These are phyloP conservation scores for Alternaria solani DNA, from an alignment of 2,329 filamentous ascomycete species.

Conservation along the genomic window DNA sequence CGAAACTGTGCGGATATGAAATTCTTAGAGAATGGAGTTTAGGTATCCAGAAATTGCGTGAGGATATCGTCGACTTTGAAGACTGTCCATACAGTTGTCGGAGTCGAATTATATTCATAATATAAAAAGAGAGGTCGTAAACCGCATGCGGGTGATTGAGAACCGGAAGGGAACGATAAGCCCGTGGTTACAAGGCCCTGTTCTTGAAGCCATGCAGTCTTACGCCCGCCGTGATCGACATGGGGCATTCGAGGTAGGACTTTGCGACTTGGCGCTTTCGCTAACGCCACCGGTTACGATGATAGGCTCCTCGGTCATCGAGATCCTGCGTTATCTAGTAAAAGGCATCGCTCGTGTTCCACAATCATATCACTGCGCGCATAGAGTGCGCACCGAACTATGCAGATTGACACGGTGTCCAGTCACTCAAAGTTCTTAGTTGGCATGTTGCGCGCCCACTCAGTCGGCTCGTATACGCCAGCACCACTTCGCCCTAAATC, in stretches of 20 bases:
- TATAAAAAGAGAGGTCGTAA: neutral
- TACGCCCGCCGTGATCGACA: neutral
- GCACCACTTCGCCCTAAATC: neutral
- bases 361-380: neutral
- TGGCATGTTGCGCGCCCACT: neutral
- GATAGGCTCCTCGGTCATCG: conserved; percentile 4
- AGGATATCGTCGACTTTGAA: neutral
- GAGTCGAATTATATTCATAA: neutral
- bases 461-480: neutral
- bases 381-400: neutral
- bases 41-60: neutral
- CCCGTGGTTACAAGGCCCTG: neutral
- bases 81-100: neutral
- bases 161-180: neutral
- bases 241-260: neutral
- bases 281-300: neutral
- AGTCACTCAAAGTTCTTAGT: neutral
- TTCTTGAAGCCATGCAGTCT: neutral
- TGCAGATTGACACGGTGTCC: neutral
- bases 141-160: neutral
- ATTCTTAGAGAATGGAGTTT: neutral
- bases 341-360: neutral
- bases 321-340: neutral
- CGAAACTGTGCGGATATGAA: neutral
- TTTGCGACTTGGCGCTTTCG: neutral